A percentile compares a stretch with the other conserved stretches of the same genome.
Evolutionary conservation across 2,329 filamentous ascomycete species (phyloP).

Genomic region (Fusarium nematophilum): DNA sequence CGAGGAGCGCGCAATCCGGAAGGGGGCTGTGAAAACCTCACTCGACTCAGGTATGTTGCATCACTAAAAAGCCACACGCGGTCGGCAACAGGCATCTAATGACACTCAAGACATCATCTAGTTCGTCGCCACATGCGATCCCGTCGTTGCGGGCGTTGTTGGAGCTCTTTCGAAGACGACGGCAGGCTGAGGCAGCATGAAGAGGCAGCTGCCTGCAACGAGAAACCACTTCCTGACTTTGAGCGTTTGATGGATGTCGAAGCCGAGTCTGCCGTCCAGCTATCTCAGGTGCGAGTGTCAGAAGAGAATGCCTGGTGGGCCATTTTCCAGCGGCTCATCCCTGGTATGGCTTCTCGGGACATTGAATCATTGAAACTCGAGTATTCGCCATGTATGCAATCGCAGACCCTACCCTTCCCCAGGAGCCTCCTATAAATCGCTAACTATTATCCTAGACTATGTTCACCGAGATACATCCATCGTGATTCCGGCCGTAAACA

Average conservation of each 20-base stretch:
- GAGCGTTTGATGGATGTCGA: background rate
- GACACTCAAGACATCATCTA: slow-evolving; percentile 6
- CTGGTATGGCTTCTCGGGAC: background rate
- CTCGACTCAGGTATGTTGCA: background rate
- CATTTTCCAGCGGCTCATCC: slow-evolving; percentile 1
- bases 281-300: background rate
- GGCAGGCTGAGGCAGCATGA: background rate
- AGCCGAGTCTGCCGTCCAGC: background rate
- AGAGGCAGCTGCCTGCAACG: background rate
- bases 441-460: background rate
- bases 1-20: background rate
- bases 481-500: background rate
- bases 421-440: too few species aligned
- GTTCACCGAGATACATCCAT: background rate
- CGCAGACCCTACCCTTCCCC: background rate
- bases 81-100: too few species aligned
- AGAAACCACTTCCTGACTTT: background rate
- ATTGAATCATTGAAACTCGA: background rate
- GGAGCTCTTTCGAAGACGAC: background rate
- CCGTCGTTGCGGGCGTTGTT: background rate
- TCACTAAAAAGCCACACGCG: too few species aligned
- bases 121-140: slow-evolving; percentile 3
- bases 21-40: slow-evolving; percentile 1
- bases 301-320: slow-evolving; percentile 1
- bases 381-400: background rate